phyloP scores from a whole-genome alignment of 2,329 filamentous ascomycete species.

The Podosphaera aphanis region DNA sequence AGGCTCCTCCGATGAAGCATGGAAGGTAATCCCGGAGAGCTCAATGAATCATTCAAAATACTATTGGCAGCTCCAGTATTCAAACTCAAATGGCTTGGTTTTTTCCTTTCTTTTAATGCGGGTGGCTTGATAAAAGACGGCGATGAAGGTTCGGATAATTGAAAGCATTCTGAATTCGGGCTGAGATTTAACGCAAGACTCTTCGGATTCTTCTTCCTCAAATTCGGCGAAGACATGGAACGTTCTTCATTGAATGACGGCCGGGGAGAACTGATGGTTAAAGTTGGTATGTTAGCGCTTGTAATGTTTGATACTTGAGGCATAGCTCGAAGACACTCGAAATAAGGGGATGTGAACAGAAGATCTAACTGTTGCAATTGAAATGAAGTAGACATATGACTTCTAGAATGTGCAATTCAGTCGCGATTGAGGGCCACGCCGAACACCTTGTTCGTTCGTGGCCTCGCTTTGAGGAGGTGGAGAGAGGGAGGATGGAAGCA shows the following conservation, averaged over 20 bases:
- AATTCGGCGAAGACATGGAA: constrained; percentile 44
- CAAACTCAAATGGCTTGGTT: constrained; percentile 55
- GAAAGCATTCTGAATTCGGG: constrained; percentile 22
- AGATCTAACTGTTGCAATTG: not conserved
- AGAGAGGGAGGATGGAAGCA: not conserved
- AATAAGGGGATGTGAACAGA: not conserved
- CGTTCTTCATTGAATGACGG: constrained; percentile 21
- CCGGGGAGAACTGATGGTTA: constrained; percentile 19
- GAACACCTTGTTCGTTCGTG: not conserved
- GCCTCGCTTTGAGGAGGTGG: not conserved
- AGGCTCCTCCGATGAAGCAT: constrained; percentile 38
- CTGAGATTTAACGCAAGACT: constrained; percentile 56
- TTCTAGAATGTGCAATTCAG: not conserved
- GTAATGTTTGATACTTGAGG: constrained; percentile 7
- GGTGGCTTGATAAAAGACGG: constrained; percentile 64
- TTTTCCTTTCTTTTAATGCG: constrained; percentile 37
- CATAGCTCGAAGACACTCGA: constrained; percentile 5
- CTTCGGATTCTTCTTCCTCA: constrained; percentile 60
- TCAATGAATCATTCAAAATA: constrained; percentile 27
- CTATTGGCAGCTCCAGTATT: constrained; percentile 41
- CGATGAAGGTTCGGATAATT: constrained; percentile 32
- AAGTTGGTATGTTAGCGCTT: constrained; percentile 13
- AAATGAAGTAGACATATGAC: not conserved
- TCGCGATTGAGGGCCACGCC: not conserved
- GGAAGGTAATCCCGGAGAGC: constrained; percentile 30